A percentile compares a stretch with the other conserved stretches of the same genome.
phyloP scores from a whole-genome alignment of 345 rosid species.

The Eucalyptus victrix region DNA sequence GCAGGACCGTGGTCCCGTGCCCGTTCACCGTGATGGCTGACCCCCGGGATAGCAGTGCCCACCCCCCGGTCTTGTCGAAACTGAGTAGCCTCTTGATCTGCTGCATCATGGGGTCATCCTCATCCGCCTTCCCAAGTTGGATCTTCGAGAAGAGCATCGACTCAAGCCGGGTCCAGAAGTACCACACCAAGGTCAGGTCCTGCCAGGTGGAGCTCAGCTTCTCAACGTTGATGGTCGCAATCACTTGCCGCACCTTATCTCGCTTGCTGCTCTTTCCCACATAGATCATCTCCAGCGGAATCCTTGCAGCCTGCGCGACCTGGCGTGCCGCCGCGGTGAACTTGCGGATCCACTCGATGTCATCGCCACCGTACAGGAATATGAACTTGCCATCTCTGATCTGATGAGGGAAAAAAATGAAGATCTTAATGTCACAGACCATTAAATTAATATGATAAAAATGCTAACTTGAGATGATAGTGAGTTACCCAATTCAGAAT shows the following conservation, averaged over 20 bases:
- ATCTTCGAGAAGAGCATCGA: conserved; percentile 88
- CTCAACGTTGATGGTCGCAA: no score
- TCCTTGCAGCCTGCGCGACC: conserved; percentile 26
- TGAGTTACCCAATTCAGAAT: conserved; percentile 59
- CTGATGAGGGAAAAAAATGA: conserved; percentile 8
- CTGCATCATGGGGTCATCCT: conserved; percentile 51
- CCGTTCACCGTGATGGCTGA: conserved; percentile 38
- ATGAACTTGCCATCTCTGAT: conserved; percentile 62
- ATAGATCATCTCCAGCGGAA: conserved; percentile 65
- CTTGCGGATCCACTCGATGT: conserved; percentile 63
- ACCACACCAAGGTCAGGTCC: no score
- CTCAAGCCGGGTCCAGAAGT: conserved; percentile 73
- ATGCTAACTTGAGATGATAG: background rate
- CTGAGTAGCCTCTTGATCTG: conserved; percentile 73
- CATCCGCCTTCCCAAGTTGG: conserved; percentile 59
- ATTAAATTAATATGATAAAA: background rate
- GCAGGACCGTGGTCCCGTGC: conserved; percentile 38
- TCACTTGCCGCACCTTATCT: conserved; percentile 26
- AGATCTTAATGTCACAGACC: background rate
- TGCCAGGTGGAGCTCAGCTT: no score
- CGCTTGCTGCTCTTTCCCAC: conserved; percentile 69
- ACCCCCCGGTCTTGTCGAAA: conserved; percentile 65
- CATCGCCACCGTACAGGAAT: conserved; percentile 76
- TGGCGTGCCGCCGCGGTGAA: conserved; percentile 40
- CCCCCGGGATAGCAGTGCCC: conserved; percentile 74